Evolutionary conservation across 2,329 filamentous ascomycete species (phyloP).

Genomic region (Zalaria obscura): DNA sequence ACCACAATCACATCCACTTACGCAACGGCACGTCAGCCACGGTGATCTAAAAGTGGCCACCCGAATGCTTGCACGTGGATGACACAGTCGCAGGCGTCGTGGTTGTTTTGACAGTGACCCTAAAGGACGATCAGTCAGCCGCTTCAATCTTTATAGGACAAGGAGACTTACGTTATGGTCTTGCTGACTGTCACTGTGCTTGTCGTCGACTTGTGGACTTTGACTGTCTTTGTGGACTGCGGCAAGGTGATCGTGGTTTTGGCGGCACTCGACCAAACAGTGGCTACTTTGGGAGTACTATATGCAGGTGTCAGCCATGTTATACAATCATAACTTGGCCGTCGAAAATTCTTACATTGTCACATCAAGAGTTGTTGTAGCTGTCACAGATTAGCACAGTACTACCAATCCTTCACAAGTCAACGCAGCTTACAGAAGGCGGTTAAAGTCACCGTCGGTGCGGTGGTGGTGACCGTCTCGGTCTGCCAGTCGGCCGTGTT

Average conservation of each 20-base stretch:
- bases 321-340: not conserved
- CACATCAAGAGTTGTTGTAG: not conserved
- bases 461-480: conserved; percentile 11
- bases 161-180: not conserved
- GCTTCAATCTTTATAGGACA: not conserved
- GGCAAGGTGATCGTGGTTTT: not conserved
- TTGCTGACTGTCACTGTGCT: not conserved
- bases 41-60: not conserved
- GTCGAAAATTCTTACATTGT: not conserved
- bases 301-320: not conserved
- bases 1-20: too few species aligned
- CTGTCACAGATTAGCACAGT: too few species aligned
- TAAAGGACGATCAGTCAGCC: not conserved
- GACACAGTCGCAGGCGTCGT: not conserved
- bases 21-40: too few species aligned
- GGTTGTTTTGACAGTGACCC: not conserved
- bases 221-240: not conserved
- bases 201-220: not conserved
- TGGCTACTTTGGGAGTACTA: not conserved
- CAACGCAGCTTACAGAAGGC: not conserved
- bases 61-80: not conserved
- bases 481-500: conserved; percentile 8
- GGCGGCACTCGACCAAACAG: not conserved
- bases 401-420: too few species aligned
- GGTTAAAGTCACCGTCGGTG: conserved; percentile 12